A percentile compares a stretch with the other conserved stretches of the same genome.
phyloP scores from a whole-genome alignment of 2,329 filamentous ascomycete species.

The Aureobasidium musti region DNA sequence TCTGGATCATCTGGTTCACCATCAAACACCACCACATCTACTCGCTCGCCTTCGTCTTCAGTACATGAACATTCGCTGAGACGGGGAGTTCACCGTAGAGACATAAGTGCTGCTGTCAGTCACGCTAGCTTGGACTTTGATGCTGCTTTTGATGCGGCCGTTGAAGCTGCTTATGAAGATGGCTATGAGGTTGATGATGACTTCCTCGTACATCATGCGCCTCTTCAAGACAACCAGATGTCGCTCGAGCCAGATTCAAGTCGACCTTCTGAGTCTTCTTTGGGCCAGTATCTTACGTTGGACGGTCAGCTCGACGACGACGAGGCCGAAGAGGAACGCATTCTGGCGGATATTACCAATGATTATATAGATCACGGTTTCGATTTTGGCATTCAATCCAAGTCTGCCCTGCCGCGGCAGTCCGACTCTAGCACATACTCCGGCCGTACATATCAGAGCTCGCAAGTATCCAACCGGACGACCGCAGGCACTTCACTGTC shows the following conservation, averaged over 20 bases:
- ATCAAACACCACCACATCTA: constrained; percentile 7
- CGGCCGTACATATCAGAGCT: constrained; percentile 78
- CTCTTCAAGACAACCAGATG: neutral
- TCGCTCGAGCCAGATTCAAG: neutral
- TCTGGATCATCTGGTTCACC: constrained; percentile 63
- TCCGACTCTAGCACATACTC: constrained; percentile 80
- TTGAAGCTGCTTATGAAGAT: constrained; percentile 94
- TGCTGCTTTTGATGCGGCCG: constrained; percentile 88
- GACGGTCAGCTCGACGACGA: constrained; percentile 40
- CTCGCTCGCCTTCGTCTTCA: constrained; percentile 67
- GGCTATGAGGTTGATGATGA: constrained; percentile 71
- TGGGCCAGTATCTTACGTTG: neutral
- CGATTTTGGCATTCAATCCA: constrained; percentile 68
- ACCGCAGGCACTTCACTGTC: constrained; percentile 69
- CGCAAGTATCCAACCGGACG: constrained; percentile 67
- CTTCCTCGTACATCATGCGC: neutral
- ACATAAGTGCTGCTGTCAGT: constrained; percentile 67
- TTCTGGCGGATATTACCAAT: constrained; percentile 81
- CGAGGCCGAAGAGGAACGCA: constrained; percentile 52
- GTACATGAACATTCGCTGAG: constrained; percentile 78
- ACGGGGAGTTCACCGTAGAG: constrained; percentile 66
- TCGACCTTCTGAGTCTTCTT: neutral
- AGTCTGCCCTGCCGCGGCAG: constrained; percentile 70
- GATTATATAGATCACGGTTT: constrained; percentile 78
- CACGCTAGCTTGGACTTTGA: constrained; percentile 89